Conservation (phyloP, 345 rosid species). For the Moricandia arvensis region DNA sequence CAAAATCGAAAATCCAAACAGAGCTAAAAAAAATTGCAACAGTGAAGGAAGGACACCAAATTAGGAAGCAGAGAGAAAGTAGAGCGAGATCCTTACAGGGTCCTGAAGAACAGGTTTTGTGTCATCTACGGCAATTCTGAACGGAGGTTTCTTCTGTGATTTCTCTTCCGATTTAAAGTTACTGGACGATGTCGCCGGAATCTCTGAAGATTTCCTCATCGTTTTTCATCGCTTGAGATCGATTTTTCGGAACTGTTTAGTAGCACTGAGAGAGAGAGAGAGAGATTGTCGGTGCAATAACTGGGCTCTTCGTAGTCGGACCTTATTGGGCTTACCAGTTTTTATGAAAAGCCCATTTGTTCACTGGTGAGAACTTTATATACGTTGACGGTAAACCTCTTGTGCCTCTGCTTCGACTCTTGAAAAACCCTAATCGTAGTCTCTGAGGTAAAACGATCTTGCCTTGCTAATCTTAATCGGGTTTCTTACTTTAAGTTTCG, state of each 20-base stretch:
- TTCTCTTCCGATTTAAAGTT: neutral
- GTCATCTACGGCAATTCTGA: constrained; percentile 67
- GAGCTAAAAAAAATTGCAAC: neutral
- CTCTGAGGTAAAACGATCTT: constrained; percentile 8
- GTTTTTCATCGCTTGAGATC: no score
- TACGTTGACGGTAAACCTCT: neutral
- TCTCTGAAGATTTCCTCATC: constrained; percentile 36
- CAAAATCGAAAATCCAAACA: neutral
- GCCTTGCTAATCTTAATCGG: neutral
- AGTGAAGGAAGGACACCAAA: neutral
- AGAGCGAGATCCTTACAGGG: constrained; percentile 48
- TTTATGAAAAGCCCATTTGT: constrained; percentile 23
- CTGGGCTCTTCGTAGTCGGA: neutral
- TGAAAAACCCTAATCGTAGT: constrained; percentile 26
- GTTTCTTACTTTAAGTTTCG: neutral
- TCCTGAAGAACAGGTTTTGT: constrained; percentile 77
- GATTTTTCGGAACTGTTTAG: no score
- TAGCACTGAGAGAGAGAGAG: no score
- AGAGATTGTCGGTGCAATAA: no score
- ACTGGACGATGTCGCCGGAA: constrained; percentile 13
- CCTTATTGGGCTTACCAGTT: neutral
- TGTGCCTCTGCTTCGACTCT: neutral
- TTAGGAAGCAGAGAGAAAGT: neutral
- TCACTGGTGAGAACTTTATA: neutral
- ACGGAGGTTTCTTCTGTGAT: constrained; percentile 45